Evolutionary conservation across 306 rosid genomes (phyloP).

Genomic region (Malus asiatica): DNA sequence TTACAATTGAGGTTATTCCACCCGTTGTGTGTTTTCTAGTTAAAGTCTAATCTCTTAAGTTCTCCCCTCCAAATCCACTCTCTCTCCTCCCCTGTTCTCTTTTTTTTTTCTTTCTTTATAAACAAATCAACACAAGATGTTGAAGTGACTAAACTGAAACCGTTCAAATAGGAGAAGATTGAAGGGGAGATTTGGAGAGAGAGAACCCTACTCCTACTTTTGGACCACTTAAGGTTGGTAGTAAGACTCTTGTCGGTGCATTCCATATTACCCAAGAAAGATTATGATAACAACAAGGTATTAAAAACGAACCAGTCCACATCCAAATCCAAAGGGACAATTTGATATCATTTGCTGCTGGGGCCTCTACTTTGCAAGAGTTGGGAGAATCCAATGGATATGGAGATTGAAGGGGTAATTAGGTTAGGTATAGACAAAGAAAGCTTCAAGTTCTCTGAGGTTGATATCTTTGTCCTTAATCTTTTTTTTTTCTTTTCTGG

Average conservation of each 20-base stretch:
- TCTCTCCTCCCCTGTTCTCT: no score
- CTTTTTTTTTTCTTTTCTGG: not conserved
- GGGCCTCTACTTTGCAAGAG: slow-evolving; percentile 21
- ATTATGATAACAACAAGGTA: slow-evolving; percentile 5
- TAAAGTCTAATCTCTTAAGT: slow-evolving; percentile 1
- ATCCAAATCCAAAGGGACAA: not conserved
- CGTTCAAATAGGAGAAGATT: no score
- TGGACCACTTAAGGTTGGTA: slow-evolving; percentile 5
- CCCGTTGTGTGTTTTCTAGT: not conserved
- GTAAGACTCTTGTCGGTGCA: slow-evolving; percentile 12
- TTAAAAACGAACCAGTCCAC: slow-evolving; percentile 15
- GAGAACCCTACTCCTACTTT: not conserved
- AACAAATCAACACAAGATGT: no score
- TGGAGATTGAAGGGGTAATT: not conserved
- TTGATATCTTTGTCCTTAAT: slow-evolving; percentile 1
- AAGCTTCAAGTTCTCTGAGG: slow-evolving; percentile 10
- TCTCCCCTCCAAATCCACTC: no score
- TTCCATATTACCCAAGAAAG: not conserved
- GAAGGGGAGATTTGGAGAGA: no score
- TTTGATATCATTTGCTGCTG: slow-evolving; percentile 12
- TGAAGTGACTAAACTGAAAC: no score
- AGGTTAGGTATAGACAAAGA: slow-evolving; percentile 27
- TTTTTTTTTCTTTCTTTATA: no score
- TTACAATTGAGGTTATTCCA: not conserved
- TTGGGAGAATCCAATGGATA: slow-evolving; percentile 35